phyloP scores from a whole-genome alignment of 2,329 filamentous ascomycete genomes.

The Cladosporium austrohemisphaericum region DNA sequence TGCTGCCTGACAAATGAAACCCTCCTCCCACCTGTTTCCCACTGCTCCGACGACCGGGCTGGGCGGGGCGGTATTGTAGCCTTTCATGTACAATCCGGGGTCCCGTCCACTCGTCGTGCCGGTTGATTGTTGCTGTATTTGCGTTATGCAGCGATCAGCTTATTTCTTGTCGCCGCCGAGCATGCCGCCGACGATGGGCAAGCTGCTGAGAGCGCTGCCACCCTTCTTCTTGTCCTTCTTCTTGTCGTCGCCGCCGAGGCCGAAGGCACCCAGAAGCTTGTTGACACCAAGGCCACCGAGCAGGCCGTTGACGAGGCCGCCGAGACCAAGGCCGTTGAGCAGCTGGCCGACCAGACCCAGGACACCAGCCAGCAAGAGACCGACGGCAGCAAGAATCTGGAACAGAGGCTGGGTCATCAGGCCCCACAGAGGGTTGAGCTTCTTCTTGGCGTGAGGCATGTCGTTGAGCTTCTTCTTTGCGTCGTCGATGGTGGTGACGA shows the following conservation, averaged over 20 bases:
- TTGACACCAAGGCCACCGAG: conserved; percentile 73
- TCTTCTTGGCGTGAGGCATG: conserved; percentile 93
- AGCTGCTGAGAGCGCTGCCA: conserved; percentile 32
- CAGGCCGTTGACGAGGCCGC: conserved; percentile 73
- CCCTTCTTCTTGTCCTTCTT: conserved; percentile 41
- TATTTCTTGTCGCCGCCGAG: conserved; percentile 42
- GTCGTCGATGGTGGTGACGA: conserved; percentile 79
- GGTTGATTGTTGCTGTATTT: not conserved
- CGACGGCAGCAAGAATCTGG: conserved; percentile 89
- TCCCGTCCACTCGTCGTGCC: too few species aligned
- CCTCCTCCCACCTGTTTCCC: conserved; percentile 4
- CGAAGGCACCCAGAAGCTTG: conserved; percentile 70
- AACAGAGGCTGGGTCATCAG: conserved; percentile 79
- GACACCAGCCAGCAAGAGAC: conserved; percentile 76
- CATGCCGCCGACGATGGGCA: conserved; percentile 48
- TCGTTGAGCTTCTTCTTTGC: conserved; percentile 84
- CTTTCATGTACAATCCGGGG: not conserved
- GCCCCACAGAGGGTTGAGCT: conserved; percentile 85
- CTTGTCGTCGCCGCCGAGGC: conserved; percentile 54
- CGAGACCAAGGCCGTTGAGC: conserved; percentile 76
- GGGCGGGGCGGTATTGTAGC: not conserved
- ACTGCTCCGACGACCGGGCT: not conserved
- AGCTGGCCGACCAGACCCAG: conserved; percentile 75
- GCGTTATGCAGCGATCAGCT: not conserved
- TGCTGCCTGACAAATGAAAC: conserved; percentile 8